Evolutionary conservation across 2,329 filamentous ascomycete genomes (phyloP).

Genomic region (Phyllosticta paracitricarpa): DNA sequence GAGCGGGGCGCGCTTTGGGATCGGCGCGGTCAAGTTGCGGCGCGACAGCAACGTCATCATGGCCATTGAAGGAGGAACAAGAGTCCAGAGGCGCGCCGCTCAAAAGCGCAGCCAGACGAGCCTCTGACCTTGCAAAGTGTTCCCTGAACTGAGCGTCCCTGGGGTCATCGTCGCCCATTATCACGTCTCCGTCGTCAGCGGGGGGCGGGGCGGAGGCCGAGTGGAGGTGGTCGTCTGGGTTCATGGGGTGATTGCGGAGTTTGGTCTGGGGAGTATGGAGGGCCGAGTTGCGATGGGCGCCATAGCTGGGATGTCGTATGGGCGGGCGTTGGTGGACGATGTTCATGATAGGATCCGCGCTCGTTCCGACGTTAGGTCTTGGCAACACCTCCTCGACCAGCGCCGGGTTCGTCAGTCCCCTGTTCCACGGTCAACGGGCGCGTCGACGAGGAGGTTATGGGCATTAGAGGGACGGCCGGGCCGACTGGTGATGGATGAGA

Average conservation of each 20-base stretch:
- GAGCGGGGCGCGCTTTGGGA: conserved; percentile 36
- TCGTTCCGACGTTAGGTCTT: conserved; percentile 23
- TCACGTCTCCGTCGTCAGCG: conserved; percentile 30
- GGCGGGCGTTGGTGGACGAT: conserved; percentile 24
- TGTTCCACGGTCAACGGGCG: conserved; percentile 32
- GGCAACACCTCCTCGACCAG: conserved; percentile 25
- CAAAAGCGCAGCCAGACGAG: conserved; percentile 69
- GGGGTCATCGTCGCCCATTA: conserved; percentile 36
- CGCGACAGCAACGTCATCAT: conserved; percentile 9
- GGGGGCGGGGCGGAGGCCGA: conserved; percentile 28
- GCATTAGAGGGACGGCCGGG: conserved; percentile 27
- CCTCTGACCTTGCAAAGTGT: conserved; percentile 67
- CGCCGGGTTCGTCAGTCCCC: conserved; percentile 27
- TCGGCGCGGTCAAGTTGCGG: conserved; percentile 23
- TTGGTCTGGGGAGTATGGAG: conserved; percentile 25
- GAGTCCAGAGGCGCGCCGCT: conserved; percentile 27
- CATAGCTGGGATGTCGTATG: conserved; percentile 32
- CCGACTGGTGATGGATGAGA: conserved; percentile 14
- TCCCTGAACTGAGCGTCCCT: conserved; percentile 56
- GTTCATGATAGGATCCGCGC: conserved; percentile 21
- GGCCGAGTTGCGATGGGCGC: conserved; percentile 21
- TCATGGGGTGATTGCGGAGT: conserved; percentile 33
- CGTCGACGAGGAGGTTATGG: conserved; percentile 24
- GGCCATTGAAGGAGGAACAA: background rate
- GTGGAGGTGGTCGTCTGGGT: conserved; percentile 31